Base-by-base conservation (phyloP, 2,329 filamentous ascomycete species). In the Hypoxylon rubiginosum region DNA sequence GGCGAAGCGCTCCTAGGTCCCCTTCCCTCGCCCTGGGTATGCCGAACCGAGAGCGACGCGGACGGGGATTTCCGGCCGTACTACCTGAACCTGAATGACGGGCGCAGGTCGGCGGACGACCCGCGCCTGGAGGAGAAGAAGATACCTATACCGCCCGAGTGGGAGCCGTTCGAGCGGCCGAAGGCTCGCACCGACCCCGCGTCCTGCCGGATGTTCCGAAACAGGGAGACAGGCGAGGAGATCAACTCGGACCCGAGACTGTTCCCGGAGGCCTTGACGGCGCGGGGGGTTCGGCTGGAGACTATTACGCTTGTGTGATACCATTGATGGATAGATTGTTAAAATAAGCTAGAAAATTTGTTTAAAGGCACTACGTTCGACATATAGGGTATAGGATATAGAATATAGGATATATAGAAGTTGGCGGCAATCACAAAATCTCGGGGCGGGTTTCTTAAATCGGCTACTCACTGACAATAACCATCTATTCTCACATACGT, bases 191-290 rank as follows among this genome's bases (percentile, higher is more conserved):
- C 39, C 1, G 70, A 72, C 54, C 69, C 67, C 3, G 4, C 46
- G 2, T 11, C 53, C 19, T 72, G 62, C 28, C 63, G 34, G 6
- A 64, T 49, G 43, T 70, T 67, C 36, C 39, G 53, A 7, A 69
- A 69, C 24, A 67, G 6, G 49, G 24, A 58, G 19, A 69, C 63
- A 5, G 64, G 63, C 21, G 61, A 68, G 39, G 39, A 64, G 4
- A 67, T 72, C 32, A 72, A 67, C 51, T 69, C 67, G n/a, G 70
- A 71, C 24, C 72, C 70, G 51, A 71, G 64, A 19, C 58, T 69
- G 1, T 63, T 65, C 32, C 64, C 60, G 5, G 67, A 70, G 49
- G 69, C 64, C 2, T 43, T 70, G 28, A n/a, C 19, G 15, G 58
- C 46, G 34, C 45, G 66, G 4, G 70, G 67, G 2, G 46, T 72